Evolutionary conservation across 805 yeast genomes (phyloP).

Genomic region (Metschnikowia orientalis): DNA sequence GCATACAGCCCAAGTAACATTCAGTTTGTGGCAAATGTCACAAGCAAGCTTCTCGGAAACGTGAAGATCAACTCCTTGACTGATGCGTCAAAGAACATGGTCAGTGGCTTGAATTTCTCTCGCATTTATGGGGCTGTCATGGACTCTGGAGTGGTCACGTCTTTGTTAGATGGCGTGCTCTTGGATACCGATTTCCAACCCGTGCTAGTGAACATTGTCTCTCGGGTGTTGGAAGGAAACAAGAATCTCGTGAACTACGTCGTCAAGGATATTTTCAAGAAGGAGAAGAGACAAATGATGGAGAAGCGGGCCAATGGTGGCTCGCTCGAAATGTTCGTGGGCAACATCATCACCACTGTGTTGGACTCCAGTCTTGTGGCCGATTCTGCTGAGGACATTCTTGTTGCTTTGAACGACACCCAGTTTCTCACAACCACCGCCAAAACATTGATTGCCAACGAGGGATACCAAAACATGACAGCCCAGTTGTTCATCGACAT

Average conservation of each 20-base stretch:
- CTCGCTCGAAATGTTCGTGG: slow-evolving; percentile 23
- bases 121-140: slow-evolving; percentile 22
- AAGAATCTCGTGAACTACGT: slow-evolving; percentile 23
- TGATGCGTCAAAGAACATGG: slow-evolving; percentile 6
- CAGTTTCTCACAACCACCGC: slow-evolving; percentile 35
- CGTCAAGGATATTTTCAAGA: slow-evolving; percentile 21
- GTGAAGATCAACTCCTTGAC: slow-evolving; percentile 12
- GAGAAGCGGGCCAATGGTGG: slow-evolving; percentile 20
- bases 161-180: slow-evolving; percentile 34
- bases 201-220: slow-evolving; percentile 27
- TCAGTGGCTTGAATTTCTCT: slow-evolving; percentile 15
- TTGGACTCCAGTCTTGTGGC: slow-evolving; percentile 27
- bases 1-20: slow-evolving; percentile 29
- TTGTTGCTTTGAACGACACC: slow-evolving; percentile 38
- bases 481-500: slow-evolving; percentile 29
- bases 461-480: slow-evolving; percentile 34
- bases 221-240: slow-evolving; percentile 30
- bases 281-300: slow-evolving; percentile 17
- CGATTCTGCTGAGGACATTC: slow-evolving; percentile 23
- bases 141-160: slow-evolving; percentile 33
- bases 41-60: slow-evolving; percentile 21
- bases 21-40: slow-evolving; percentile 27
- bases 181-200: slow-evolving; percentile 33
- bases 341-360: slow-evolving; percentile 26
- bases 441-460: slow-evolving; percentile 33